Evolutionary conservation across 2,329 filamentous ascomycete species (phyloP).

Genomic region (Chaetomium olivaceum): DNA sequence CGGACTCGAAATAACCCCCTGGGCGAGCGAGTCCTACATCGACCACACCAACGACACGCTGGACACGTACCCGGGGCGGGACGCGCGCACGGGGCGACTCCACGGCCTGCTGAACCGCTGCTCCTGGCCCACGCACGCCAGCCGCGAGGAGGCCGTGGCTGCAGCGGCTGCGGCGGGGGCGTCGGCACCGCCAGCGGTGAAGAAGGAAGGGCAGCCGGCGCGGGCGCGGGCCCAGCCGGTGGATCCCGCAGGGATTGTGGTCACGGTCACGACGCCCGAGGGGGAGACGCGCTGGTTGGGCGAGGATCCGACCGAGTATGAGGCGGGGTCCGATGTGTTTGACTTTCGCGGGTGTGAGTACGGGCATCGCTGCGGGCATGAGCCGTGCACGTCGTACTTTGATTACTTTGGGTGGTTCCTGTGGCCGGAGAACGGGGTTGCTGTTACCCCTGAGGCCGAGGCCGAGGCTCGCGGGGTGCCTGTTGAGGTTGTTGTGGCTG

Average conservation of each 20-base stretch:
- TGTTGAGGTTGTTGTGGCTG: too few species aligned
- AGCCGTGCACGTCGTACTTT: not conserved
- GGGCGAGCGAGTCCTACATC: not conserved
- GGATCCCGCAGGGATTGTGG: too few species aligned
- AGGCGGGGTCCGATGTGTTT: not conserved
- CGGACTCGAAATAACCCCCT: conserved; percentile 1
- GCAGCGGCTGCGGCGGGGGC: too few species aligned
- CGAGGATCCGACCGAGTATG: not conserved
- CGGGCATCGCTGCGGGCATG: not conserved
- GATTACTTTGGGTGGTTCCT: not conserved
- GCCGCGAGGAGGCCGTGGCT: not conserved
- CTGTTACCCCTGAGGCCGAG: too few species aligned
- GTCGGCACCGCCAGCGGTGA: too few species aligned
- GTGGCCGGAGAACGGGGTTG: too few species aligned
- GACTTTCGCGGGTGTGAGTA: not conserved
- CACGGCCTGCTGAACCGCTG: not conserved
- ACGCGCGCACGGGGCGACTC: not conserved
- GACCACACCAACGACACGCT: not conserved
- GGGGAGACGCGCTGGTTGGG: conserved; percentile 13
- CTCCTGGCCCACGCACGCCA: not conserved
- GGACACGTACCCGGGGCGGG: not conserved
- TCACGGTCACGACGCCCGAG: not conserved
- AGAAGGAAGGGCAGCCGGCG: too few species aligned
- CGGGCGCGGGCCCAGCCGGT: too few species aligned
- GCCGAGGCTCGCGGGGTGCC: too few species aligned